Base-by-base conservation (phyloP, 1,284 basidiomycete genomes). In the Takashimella koratensis region DNA sequence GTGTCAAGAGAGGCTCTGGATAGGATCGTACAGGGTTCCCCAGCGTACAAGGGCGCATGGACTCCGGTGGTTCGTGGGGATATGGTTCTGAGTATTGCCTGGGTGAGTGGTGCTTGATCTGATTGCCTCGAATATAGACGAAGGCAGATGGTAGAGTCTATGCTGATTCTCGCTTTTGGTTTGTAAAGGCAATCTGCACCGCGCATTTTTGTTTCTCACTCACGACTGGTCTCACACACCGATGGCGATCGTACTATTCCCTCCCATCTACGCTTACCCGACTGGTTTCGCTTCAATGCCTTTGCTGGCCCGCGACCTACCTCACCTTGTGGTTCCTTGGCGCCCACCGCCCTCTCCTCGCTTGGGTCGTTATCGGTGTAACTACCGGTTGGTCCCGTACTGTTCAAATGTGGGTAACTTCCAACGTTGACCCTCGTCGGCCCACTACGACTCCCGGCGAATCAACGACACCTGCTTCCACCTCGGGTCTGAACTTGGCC, bases 331-430 rank as follows among this genome's bases (percentile, higher is more conserved):
- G 63, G 58, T 54, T 73, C 23, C 64, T 77, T 5, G 77, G 77
- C 13, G 54, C 65, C 11, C 48, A 64, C 3, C 65, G 73, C 5
- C 67, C 73, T 0, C 62, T 77, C 4, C 62, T 76, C 36, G 72
- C 71, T 2, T 78, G 77, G 77, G 68, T 76, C n/a, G 71, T 75
- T 10, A 76, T 78, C 24, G 75, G 74, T 21, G 73, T 74, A 2
- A 74, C 75, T 30, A 78, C 76, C 0, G 74, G 70, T 41, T 67
- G 70, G 49, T 67, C 65, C 11, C 65, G 75, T 21, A 67, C 68
- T 3, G 63, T 78, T 2, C 71, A 76, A 54, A 76, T 77, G 65
- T 78, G 75, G 73, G 75, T 78, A n/a, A 77, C 76, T 26, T 68
- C 64, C 20, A 78, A 78, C 47, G 74, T 78, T 27, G 49, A 36